phyloP scores from a whole-genome alignment of 2,329 filamentous ascomycete species.

The Hypoxylon sp. region DNA sequence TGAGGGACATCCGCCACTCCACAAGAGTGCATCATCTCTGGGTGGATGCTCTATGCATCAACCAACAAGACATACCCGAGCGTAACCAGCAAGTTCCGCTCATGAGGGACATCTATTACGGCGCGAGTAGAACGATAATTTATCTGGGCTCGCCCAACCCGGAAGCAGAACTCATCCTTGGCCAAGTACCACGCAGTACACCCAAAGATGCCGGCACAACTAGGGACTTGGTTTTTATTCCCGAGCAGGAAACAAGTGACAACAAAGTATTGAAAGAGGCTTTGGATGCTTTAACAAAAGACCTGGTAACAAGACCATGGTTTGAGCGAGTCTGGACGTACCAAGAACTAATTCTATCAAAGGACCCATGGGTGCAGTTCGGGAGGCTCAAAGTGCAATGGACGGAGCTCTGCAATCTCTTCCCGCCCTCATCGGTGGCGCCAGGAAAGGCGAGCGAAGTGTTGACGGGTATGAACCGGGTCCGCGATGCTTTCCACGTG shows the following conservation, averaged over 20 bases:
- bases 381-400: slow-evolving; percentile 24
- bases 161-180: not conserved
- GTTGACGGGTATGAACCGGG: not conserved
- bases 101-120: slow-evolving; percentile 27
- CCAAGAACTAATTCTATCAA: slow-evolving; percentile 33
- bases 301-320: slow-evolving; percentile 25
- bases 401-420: slow-evolving; percentile 14
- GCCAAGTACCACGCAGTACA: not conserved
- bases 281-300: not conserved
- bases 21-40: slow-evolving; percentile 7
- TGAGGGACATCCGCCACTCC: slow-evolving; percentile 14
- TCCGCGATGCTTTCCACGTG: slow-evolving; percentile 7
- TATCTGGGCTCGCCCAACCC: slow-evolving; percentile 21
- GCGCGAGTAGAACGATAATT: slow-evolving; percentile 27
- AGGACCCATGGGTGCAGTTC: slow-evolving; percentile 33
- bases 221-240: too few relatives aligned
- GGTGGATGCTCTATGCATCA: slow-evolving; percentile 30
- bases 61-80: slow-evolving; percentile 27
- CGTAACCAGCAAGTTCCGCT: slow-evolving; percentile 26
- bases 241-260: too few relatives aligned
- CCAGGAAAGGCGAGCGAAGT: not conserved
- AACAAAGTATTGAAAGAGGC: too few relatives aligned
- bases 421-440: not conserved
- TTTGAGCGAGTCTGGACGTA: slow-evolving; percentile 36
- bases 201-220: not conserved